Conservation (phyloP, 2,329 filamentous ascomycete species). For the Aspergillus sergii region DNA sequence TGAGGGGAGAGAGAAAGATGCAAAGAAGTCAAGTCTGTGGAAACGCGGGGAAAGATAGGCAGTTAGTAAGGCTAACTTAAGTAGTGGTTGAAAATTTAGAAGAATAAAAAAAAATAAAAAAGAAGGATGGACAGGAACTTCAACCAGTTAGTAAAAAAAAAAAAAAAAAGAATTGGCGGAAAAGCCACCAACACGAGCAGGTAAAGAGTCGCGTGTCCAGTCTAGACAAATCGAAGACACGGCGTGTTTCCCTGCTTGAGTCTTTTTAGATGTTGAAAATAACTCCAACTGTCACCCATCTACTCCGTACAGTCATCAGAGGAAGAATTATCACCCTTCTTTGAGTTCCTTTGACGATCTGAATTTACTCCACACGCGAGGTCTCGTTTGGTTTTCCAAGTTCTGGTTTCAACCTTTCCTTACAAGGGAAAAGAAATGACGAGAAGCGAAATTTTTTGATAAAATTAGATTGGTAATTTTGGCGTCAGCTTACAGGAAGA, state of each 20-base stretch:
- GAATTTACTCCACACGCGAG: neutral
- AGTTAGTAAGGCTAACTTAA: neutral
- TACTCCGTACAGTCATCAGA: neutral
- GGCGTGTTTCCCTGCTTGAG: neutral
- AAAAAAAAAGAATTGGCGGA: neutral
- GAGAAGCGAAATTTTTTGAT: neutral
- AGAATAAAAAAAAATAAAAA: neutral
- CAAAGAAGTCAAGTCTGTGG: constrained; percentile 3
- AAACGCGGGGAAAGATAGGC: constrained; percentile 8
- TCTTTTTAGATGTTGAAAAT: neutral
- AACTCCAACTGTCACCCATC: neutral
- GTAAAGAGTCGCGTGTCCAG: neutral
- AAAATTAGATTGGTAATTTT: neutral
- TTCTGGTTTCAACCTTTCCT: neutral
- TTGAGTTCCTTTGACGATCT: neutral
- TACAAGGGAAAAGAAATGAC: neutral
- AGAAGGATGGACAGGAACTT: neutral
- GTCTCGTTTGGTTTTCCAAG: neutral
- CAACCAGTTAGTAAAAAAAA: neutral
- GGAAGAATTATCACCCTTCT: neutral
- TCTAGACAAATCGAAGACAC: neutral
- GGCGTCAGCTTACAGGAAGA: neutral
- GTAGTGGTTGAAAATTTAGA: neutral
- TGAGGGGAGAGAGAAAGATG: constrained; percentile 1
- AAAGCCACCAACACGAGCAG: neutral